Conservation (phyloP, 192 early-diverging fungal species). For the Gigaspora rosea region DNA sequence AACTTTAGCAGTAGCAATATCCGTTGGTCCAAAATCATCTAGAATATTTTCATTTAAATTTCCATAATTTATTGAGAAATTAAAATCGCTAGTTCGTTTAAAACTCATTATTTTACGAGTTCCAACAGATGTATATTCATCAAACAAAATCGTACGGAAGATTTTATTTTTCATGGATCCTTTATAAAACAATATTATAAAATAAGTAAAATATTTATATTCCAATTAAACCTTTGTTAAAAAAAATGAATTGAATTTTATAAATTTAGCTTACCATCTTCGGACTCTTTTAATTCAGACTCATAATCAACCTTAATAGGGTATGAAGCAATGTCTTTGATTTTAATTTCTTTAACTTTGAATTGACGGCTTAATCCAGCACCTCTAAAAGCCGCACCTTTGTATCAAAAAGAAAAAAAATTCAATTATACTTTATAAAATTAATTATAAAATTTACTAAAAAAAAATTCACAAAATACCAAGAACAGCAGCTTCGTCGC, state of each 20-base stretch:
- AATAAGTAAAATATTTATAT: neutral
- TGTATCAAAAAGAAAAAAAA: neutral
- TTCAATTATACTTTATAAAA: too few relatives aligned
- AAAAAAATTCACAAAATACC: slow-evolving; percentile 36
- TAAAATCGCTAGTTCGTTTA: slow-evolving; percentile 78
- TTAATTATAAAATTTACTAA: too few relatives aligned
- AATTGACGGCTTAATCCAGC: slow-evolving; percentile 86
- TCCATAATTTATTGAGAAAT: slow-evolving; percentile 68
- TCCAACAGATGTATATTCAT: slow-evolving; percentile 67
- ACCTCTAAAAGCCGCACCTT: slow-evolving; percentile 84
- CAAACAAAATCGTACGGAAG: slow-evolving; percentile 61
- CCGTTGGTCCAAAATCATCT: slow-evolving; percentile 36
- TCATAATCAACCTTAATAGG: slow-evolving; percentile 70
- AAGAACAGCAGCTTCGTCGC: slow-evolving; percentile 93
- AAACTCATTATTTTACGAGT: slow-evolving; percentile 87
- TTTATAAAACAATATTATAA: neutral
- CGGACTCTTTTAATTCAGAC: slow-evolving; percentile 38
- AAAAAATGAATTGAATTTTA: neutral
- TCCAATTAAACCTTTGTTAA: neutral
- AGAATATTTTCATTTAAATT: slow-evolving; percentile 34
- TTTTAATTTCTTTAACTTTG: slow-evolving; percentile 77
- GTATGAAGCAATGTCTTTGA: slow-evolving; percentile 79
- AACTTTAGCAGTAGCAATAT: slow-evolving; percentile 66
- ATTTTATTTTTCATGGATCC: slow-evolving; percentile 36
- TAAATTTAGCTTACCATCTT: slow-evolving; percentile 20